These are phyloP conservation scores for Mucor lusitanicus DNA, from an alignment of 371 early-diverging fungal genomes.

Conservation along the genomic window DNA sequence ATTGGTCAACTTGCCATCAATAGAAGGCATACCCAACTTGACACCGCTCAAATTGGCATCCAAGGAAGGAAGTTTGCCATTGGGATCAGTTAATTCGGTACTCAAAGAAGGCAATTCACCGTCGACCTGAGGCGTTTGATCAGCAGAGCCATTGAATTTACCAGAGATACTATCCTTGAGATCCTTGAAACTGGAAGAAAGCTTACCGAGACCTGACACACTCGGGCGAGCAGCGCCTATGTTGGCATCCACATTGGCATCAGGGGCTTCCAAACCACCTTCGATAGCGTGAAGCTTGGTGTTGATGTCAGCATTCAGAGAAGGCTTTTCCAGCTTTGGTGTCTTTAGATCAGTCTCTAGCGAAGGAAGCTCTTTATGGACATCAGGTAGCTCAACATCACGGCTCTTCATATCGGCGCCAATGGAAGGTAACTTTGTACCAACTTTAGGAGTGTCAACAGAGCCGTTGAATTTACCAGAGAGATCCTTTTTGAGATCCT, in stretches of 20 bases:
- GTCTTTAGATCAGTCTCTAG: neutral
- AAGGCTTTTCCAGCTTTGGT: neutral
- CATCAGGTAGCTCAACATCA: neutral
- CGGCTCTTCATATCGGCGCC: neutral
- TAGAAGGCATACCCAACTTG: neutral
- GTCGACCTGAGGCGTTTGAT: neutral
- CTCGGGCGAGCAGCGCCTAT: neutral
- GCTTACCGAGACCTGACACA: neutral
- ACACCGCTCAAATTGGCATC: neutral
- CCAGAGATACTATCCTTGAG: neutral
- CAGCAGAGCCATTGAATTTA: neutral
- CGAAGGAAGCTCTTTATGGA: neutral
- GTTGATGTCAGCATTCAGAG: neutral
- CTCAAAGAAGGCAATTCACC: neutral
- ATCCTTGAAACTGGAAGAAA: neutral
- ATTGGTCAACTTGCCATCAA: neutral
- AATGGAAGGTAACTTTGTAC: neutral
- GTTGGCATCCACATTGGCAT: neutral
- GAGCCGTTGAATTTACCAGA: neutral
- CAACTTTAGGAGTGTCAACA: neutral
- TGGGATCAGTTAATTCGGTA: neutral
- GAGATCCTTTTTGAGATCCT: neutral
- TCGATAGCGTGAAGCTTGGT: neutral
- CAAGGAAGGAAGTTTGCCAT: neutral
- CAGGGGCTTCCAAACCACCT: neutral